Percentiles rank a stretch among this genome's conserved stretches.
Evolutionary conservation across 805 yeast species (phyloP).

Genomic region (Candida qinlingensis): DNA sequence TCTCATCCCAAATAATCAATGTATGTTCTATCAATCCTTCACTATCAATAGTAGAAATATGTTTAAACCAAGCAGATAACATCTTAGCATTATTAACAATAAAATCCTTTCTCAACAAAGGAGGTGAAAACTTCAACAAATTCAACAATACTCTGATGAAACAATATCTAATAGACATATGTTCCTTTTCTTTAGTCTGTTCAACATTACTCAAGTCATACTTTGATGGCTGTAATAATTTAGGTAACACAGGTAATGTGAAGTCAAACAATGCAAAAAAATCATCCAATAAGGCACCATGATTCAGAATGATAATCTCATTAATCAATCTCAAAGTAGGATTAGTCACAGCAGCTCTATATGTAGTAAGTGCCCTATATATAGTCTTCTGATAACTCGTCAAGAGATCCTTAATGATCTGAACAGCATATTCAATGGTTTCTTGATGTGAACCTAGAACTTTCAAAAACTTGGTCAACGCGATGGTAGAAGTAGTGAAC

Average conservation of each 20-base stretch:
- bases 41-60: slow-evolving; percentile 50
- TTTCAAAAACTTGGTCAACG: slow-evolving; percentile 34
- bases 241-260: slow-evolving; percentile 54
- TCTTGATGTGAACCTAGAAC: slow-evolving; percentile 12
- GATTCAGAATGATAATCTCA: slow-evolving; percentile 43
- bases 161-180: slow-evolving; percentile 46
- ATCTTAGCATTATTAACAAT: slow-evolving; percentile 51
- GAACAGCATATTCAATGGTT: slow-evolving; percentile 26
- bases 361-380: slow-evolving; percentile 59
- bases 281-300: slow-evolving; percentile 48
- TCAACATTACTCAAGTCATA: slow-evolving; percentile 37
- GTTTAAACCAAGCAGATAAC: slow-evolving; percentile 63
- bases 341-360: slow-evolving; percentile 52
- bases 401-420: slow-evolving; percentile 48
- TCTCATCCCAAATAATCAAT: slow-evolving; percentile 41
- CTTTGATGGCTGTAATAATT: slow-evolving; percentile 49
- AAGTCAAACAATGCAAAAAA: slow-evolving; percentile 67
- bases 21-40: slow-evolving; percentile 34
- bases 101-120: slow-evolving; percentile 60
- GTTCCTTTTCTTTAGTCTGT: slow-evolving; percentile 29
- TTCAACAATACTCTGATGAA: slow-evolving; percentile 60
- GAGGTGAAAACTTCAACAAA: slow-evolving; percentile 43
- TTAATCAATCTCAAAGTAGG: slow-evolving; percentile 56
- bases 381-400: slow-evolving; percentile 54
- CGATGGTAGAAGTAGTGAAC: slow-evolving; percentile 39